Evolutionary conservation across 306 rosid genomes (phyloP).

Genomic region (Rosa persica): DNA sequence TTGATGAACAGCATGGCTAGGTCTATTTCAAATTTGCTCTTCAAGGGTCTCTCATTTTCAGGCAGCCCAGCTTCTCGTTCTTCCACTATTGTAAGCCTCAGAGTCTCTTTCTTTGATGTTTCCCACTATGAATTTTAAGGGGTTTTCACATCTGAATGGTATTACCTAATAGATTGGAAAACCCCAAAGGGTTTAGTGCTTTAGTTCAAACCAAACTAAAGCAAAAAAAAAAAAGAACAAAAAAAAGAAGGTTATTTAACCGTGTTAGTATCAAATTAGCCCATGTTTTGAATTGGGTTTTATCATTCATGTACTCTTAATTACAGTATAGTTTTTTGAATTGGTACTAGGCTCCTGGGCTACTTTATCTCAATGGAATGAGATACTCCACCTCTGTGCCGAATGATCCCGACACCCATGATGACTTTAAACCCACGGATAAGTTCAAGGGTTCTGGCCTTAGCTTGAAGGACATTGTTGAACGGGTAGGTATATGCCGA

Average conservation of each 20-base stretch:
- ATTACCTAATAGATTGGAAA: background rate
- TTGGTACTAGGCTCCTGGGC: conserved; percentile 46
- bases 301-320: background rate
- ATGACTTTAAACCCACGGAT: conserved; percentile 80
- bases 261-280: background rate
- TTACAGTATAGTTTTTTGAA: conserved; percentile 3
- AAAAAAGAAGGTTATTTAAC: background rate
- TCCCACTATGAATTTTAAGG: background rate
- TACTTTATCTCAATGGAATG: conserved; percentile 41
- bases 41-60: conserved; percentile 34
- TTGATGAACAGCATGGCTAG: conserved; percentile 27
- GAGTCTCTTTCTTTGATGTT: background rate
- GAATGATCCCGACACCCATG: conserved; percentile 75
- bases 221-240: background rate
- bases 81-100: conserved; percentile 31
- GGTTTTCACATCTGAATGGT: background rate
- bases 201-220: background rate
- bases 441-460: conserved; percentile 49
- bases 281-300: background rate
- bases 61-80: conserved; percentile 33
- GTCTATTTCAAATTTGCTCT: conserved; percentile 38
- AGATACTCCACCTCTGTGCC: conserved; percentile 48
- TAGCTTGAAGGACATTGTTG: conserved; percentile 64
- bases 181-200: background rate
- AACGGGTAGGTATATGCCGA: conserved; percentile 50